Base-by-base conservation (phyloP, 2,329 filamentous ascomycete genomes). In the Onygenales sp. region DNA sequence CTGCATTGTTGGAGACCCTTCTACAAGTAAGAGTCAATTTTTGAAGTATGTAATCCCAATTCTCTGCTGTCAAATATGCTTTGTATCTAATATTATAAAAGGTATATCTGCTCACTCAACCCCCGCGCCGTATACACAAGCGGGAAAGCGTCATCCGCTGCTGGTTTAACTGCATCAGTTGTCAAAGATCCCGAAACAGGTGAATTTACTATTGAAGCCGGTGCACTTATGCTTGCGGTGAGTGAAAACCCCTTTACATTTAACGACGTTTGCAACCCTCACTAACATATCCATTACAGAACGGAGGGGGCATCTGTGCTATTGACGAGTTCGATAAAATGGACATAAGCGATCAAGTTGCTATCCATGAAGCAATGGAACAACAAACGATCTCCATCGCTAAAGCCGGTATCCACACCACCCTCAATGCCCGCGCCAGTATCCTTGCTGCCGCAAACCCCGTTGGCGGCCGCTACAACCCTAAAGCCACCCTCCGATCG, bases 251-350 rank as follows among this genome's bases (percentile, higher is more conserved):
- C 44, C 42, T 5, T 17, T 32, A 42, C 21, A 27, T 39, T n/a
- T 11, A 8, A 36, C 11, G 8, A 42, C 5, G 32, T 17, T 17
- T 32, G 31, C 6, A 45, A 35, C 35, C n/a, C 33, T 13, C 38
- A 33, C 58, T 59, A 44, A 56, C 39, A 48, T 33, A 38, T 11
- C 39, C 27, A 10, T 21, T 42, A 1, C 50, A 72, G 69, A 72
- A 72, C 42, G 82, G 97, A 65, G 96, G 95, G 61, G 93, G 93
- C 52, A 94, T 97, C 63, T 98, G 93, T 71, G 91, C 90, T 55
- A 98, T 98, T 67, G 93, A 98, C 67, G 93, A 98, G 69, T 98
- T 98, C 63, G 93, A 98, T 81, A 98, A 98, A 76, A 98, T 98
- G 93, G 93, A 98, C 64, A 87, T 98, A 57, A 84, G 77, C 51